A percentile compares a stretch with the other conserved stretches of the same genome.
These are phyloP conservation scores for Podosphaera xanthii DNA, from an alignment of 2,329 filamentous ascomycete genomes.

Conservation along the genomic window DNA sequence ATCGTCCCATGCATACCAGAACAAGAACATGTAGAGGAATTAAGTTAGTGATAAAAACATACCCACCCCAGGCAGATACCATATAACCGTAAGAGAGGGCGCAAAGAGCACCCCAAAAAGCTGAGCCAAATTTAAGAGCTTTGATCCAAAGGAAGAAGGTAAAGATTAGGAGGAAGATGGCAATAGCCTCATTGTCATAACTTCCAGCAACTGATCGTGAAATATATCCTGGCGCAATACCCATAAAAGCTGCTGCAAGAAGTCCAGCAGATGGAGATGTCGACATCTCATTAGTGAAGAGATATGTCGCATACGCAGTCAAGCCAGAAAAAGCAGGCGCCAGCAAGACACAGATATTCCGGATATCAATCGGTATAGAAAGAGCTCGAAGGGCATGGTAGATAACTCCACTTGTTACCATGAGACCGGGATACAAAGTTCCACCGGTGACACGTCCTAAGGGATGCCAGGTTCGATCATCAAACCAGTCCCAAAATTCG, in stretches of 20 bases:
- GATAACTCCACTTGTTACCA: slow-evolving; percentile 96
- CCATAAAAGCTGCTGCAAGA: slow-evolving; percentile 88
- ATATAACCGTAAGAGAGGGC: slow-evolving; percentile 98
- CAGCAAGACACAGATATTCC: slow-evolving; percentile 93
- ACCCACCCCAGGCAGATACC: slow-evolving; percentile 98
- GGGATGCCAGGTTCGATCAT: slow-evolving; percentile 98
- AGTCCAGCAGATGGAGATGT: slow-evolving; percentile 86
- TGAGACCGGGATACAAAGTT: slow-evolving; percentile 93
- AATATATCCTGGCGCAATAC: slow-evolving; percentile 92
- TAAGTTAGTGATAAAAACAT: slow-evolving; percentile 97
- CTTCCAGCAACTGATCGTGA: slow-evolving; percentile 92
- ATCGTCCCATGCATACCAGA: slow-evolving; percentile 87
- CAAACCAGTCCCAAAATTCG: slow-evolving; percentile 99
- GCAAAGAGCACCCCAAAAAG: slow-evolving; percentile 86
- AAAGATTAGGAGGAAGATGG: slow-evolving; percentile 94
- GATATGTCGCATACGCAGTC: slow-evolving; percentile 79
- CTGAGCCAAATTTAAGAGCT: slow-evolving; percentile 84
- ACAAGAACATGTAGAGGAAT: slow-evolving; percentile 87
- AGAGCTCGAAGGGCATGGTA: slow-evolving; percentile 82
- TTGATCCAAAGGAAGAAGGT: slow-evolving; percentile 99
- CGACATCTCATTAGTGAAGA: slow-evolving; percentile 93
- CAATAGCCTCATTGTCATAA: slow-evolving; percentile 98
- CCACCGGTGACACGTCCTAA: slow-evolving; percentile 94
- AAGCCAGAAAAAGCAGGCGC: slow-evolving; percentile 86
- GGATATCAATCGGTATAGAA: slow-evolving; percentile 85